phyloP scores from a whole-genome alignment of 257 asterid species.

The Nicotiana tabacum region DNA sequence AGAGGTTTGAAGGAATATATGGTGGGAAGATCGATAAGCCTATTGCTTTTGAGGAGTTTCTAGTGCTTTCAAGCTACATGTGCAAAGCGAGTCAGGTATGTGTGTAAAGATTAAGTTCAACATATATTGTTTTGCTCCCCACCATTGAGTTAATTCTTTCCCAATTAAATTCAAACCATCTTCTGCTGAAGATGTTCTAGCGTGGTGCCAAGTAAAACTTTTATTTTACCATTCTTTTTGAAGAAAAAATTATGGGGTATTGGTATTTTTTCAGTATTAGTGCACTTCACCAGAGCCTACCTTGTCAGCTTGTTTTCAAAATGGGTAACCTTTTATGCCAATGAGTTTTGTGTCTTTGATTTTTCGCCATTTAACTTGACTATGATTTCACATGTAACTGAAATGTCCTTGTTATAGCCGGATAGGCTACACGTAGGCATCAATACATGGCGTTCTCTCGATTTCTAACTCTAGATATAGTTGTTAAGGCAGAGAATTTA shows the following conservation, averaged over 20 bases:
- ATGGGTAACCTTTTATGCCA: background rate
- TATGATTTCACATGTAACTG: background rate
- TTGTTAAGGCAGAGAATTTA: background rate
- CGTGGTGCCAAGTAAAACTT: background rate
- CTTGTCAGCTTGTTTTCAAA: background rate
- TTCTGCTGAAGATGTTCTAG: background rate
- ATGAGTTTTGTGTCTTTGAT: background rate
- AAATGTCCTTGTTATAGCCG: background rate
- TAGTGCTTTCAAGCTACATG: slow-evolving; percentile 85
- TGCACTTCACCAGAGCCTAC: background rate
- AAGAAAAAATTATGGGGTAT: background rate
- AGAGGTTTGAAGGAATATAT: slow-evolving; percentile 92
- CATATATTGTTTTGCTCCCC: background rate
- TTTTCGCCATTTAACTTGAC: background rate
- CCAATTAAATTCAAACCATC: background rate
- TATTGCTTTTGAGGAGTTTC: slow-evolving; percentile 68
- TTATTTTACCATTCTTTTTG: background rate
- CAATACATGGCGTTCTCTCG: background rate
- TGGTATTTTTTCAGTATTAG: background rate
- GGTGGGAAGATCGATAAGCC: slow-evolving; percentile 87
- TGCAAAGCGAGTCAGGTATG: slow-evolving; percentile 77
- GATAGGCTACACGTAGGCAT: background rate
- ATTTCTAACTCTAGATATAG: background rate
- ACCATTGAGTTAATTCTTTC: background rate
- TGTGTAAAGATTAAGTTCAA: slow-evolving; percentile 2